Evolutionary conservation across 305 asterid species (phyloP), one percentile per base, ranked within the genome.

Genomic region (Fraxinus ornus): DNA sequence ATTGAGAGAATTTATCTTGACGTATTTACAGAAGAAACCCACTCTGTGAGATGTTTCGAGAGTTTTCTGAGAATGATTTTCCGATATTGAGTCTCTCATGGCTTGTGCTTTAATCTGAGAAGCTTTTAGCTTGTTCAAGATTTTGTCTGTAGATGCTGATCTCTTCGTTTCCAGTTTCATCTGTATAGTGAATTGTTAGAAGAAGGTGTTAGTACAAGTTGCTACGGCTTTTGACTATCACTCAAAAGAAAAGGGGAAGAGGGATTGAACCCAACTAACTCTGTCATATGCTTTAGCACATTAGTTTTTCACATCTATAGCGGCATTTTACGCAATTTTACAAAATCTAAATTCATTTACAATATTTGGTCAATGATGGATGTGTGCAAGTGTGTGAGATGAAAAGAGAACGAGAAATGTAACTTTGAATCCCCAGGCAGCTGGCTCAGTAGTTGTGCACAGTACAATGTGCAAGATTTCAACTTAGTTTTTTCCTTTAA

Each of bases 101-200:
- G 87, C 88, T 80, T 88, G 89, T 4, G 95, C 95, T 87, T 86
- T 92, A 81, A 78, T 39, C 86, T 92, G 89, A 0, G 94, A 89
- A 10, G 19, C 84, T 83, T 90, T 83, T 1, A 92, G 90, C 90
- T 86, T 89, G 86, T 88, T 89, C 83, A 83, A 35, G 76, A 93
- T 90, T 81, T 86, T 93, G 76, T 92, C 91, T 92, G 90, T 90
- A 7, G 93, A 87, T 15, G 92, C 87, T 0, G 94, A 92, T 86
- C 94, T 87, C 89, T 85, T 92, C 90, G 86, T 93, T 81, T 92
- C 97, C 10, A 92, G 90, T 82, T 91, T 88, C 94, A 92, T 88
- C 96, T 92, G 86, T 49, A 39, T 7, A 57, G 78, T 30, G 66
- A 55, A 55, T 19, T 17, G 66, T 4, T 55, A 55, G 66, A 55